Conservation (phyloP, 164 flowering plant genomes). For the Macadamia tetraphylla region DNA sequence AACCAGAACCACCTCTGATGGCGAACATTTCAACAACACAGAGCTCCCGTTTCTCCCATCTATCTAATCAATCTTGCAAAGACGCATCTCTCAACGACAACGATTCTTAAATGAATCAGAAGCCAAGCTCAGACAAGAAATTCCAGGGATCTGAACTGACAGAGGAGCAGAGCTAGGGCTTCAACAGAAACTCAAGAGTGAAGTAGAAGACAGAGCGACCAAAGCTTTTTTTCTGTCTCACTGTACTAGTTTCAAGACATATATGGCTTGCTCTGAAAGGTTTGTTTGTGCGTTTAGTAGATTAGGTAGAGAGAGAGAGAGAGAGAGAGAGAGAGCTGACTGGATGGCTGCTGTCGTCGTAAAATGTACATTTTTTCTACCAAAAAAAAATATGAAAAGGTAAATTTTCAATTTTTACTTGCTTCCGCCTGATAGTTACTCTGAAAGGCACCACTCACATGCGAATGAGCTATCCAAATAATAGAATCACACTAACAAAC, state of each 20-base stretch:
- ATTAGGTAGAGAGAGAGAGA: background rate
- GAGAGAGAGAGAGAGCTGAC: background rate
- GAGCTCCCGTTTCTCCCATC: background rate
- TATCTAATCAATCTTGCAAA: no score
- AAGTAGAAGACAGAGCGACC: background rate
- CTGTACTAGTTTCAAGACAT: background rate
- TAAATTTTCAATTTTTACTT: background rate
- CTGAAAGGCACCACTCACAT: no score
- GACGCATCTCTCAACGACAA: background rate
- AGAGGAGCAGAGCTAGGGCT: background rate
- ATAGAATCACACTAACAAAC: no score
- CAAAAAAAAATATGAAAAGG: background rate
- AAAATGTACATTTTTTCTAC: background rate
- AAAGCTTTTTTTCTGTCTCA: no score
- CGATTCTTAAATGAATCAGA: background rate
- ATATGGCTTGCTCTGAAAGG: background rate
- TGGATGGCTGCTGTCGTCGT: background rate
- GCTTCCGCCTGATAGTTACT: background rate
- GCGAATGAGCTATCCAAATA: no score
- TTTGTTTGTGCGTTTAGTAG: background rate
- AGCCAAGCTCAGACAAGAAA: background rate
- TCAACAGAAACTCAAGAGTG: background rate
- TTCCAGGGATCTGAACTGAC: background rate
- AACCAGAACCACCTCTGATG: background rate
- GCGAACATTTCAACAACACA: conserved; percentile 19